Conservation (phyloP, 2,329 filamentous ascomycete species). For the Colletotrichum noveboracense region DNA sequence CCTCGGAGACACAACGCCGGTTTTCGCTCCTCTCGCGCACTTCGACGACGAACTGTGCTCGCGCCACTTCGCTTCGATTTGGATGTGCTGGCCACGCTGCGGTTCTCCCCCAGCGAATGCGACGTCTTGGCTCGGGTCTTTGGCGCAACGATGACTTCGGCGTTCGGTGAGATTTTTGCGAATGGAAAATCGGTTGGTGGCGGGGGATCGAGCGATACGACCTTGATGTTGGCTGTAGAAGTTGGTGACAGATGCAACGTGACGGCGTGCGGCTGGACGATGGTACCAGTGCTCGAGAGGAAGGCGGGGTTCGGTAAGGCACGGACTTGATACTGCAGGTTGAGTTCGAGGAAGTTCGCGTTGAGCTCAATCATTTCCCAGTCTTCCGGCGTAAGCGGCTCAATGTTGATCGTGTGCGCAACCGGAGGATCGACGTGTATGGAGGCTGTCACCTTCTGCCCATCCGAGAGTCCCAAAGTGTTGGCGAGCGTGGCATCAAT, state of each 20-base stretch:
- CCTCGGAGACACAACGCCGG: conserved; percentile 80
- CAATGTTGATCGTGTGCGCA: conserved; percentile 94
- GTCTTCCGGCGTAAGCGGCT: conserved; percentile 91
- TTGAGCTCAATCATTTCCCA: conserved; percentile 99
- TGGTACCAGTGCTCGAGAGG: conserved; percentile 52
- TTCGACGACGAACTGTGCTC: conserved; percentile 69
- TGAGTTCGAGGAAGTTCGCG: conserved; percentile 92
- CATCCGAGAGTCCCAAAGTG: conserved; percentile 78
- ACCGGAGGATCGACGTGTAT: conserved; percentile 90
- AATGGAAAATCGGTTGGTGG: conserved; percentile 75
- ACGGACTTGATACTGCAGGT: conserved; percentile 90
- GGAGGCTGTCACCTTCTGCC: conserved; percentile 73
- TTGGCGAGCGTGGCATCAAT: conserved; percentile 85
- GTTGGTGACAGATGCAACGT: conserved; percentile 94
- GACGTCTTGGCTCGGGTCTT: conserved; percentile 80
- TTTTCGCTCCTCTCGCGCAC: conserved; percentile 67
- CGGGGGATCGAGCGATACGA: conserved; percentile 82
- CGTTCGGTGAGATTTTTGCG: conserved; percentile 90
- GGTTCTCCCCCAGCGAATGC: conserved; percentile 72
- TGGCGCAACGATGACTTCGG: conserved; percentile 95
- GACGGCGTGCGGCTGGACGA: conserved; percentile 73
- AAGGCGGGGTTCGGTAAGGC: conserved; percentile 87
- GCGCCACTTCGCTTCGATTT: conserved; percentile 76
- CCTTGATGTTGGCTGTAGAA: conserved; percentile 89
- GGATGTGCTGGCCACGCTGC: conserved; percentile 81